phyloP scores from a whole-genome alignment of 2,329 filamentous ascomycete genomes.

The Xylariomycetidae sp. region DNA sequence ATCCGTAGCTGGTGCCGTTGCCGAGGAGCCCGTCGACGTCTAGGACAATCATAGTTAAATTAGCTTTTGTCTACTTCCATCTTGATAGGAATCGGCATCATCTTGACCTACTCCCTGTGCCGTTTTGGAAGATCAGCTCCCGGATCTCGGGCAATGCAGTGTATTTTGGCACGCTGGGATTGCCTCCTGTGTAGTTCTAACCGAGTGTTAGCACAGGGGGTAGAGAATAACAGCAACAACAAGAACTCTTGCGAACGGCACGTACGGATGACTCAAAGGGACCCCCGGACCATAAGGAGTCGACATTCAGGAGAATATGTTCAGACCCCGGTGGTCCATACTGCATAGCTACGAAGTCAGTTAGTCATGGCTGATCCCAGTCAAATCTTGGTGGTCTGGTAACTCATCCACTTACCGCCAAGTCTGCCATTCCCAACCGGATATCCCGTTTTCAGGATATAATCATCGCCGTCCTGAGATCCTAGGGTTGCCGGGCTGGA shows the following conservation, averaged over 20 bases:
- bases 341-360: slow-evolving; percentile 29
- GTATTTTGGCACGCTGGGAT: slow-evolving; percentile 32
- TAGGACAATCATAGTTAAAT: too few species aligned
- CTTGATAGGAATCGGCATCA: slow-evolving; percentile 1
- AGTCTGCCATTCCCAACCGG: slow-evolving; percentile 45
- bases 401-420: slow-evolving; percentile 36
- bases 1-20: slow-evolving; percentile 36
- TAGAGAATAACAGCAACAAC: too few species aligned
- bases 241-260: too few species aligned
- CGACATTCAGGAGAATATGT: slow-evolving; percentile 40
- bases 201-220: not conserved
- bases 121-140: slow-evolving; percentile 43
- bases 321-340: slow-evolving; percentile 39
- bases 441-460: slow-evolving; percentile 34
- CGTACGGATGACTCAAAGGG: slow-evolving; percentile 39
- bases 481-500: slow-evolving; percentile 13
- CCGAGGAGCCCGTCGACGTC: slow-evolving; percentile 35
- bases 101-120: slow-evolving; percentile 39
- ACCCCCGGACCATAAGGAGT: slow-evolving; percentile 46
- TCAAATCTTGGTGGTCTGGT: too few species aligned
- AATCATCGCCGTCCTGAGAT: slow-evolving; percentile 9
- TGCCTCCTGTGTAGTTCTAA: slow-evolving; percentile 42
- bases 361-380: not conserved
- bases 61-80: slow-evolving; percentile 6
- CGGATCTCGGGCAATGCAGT: slow-evolving; percentile 36